A percentile compares a stretch with the other conserved stretches of the same genome.
These are phyloP conservation scores for Sporothrix euskadiensis DNA, from an alignment of 2,329 filamentous ascomycete genomes.

Conservation along the genomic window DNA sequence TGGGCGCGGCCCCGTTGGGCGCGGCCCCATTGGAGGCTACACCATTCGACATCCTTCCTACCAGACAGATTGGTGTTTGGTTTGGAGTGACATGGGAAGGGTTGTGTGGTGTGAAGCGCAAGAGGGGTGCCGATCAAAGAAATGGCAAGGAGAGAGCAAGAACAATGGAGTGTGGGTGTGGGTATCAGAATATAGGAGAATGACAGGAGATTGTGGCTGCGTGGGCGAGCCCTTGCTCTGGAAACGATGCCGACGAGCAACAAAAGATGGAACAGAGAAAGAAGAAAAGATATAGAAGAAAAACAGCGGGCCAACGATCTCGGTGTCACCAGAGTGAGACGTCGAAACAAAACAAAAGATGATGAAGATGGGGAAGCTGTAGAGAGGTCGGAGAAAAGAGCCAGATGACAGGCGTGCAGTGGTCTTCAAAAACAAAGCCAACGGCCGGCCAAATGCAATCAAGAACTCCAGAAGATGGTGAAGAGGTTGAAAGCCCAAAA, in stretches of 20 bases:
- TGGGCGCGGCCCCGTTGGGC: background rate
- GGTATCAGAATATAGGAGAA: background rate
- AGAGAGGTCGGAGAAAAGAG: background rate
- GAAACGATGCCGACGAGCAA: background rate
- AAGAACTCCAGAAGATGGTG: background rate
- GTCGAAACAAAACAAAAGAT: background rate
- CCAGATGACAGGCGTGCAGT: background rate
- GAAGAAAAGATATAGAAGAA: background rate
- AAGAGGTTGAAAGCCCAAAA: background rate
- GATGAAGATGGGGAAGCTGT: background rate
- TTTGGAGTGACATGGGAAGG: background rate
- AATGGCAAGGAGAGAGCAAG: background rate
- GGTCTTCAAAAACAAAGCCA: background rate
- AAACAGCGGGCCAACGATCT: too few species aligned
- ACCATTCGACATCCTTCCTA: conserved; percentile 22
- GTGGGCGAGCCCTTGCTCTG: background rate
- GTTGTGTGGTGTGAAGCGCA: background rate
- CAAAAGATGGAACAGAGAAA: background rate
- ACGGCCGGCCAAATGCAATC: background rate
- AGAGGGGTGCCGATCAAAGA: too few species aligned
- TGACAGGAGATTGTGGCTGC: background rate
- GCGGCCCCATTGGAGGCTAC: background rate
- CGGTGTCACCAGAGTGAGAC: background rate
- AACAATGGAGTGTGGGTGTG: background rate
- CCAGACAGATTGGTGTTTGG: background rate